A percentile compares a stretch with the other conserved stretches of the same genome.
phyloP scores from a whole-genome alignment of 2,329 filamentous ascomycete genomes.

The Aspergillus clavatus region DNA sequence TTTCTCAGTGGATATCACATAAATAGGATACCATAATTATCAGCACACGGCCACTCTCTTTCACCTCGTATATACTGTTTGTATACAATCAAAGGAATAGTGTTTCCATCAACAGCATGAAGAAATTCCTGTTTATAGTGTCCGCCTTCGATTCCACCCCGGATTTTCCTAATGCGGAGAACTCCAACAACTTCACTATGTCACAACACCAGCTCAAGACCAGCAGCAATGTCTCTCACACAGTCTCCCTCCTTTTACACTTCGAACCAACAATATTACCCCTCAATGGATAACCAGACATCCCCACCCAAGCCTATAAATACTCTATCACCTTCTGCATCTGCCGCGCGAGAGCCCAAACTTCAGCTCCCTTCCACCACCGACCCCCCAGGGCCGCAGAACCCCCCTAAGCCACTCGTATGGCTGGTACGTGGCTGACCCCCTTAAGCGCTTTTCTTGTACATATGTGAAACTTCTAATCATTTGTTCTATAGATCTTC shows the following conservation, averaged over 20 bases:
- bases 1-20: not conserved
- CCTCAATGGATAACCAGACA: constrained; percentile 22
- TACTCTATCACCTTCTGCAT: constrained; percentile 21
- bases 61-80: too few relatives aligned
- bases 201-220: constrained; percentile 1
- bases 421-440: constrained; percentile 67
- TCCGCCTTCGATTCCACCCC: constrained; percentile 8
- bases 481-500: constrained; percentile 60
- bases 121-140: not conserved
- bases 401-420: constrained; percentile 68
- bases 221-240: constrained; percentile 2
- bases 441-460: not conserved
- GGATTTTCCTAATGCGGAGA: constrained; percentile 25
- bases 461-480: not conserved
- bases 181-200: constrained; percentile 6
- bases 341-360: constrained; percentile 35
- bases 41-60: too few relatives aligned
- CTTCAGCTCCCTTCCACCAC: constrained; percentile 74
- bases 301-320: constrained; percentile 19
- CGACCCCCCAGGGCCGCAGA: constrained; percentile 70
- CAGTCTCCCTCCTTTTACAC: constrained; percentile 2
- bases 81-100: too few relatives aligned
- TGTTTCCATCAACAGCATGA: too few relatives aligned
- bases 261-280: not conserved
- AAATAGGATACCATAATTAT: not conserved